Base-by-base conservation (phyloP, 768 basidiomycete species). In the Leucogyrophana mollusca region DNA sequence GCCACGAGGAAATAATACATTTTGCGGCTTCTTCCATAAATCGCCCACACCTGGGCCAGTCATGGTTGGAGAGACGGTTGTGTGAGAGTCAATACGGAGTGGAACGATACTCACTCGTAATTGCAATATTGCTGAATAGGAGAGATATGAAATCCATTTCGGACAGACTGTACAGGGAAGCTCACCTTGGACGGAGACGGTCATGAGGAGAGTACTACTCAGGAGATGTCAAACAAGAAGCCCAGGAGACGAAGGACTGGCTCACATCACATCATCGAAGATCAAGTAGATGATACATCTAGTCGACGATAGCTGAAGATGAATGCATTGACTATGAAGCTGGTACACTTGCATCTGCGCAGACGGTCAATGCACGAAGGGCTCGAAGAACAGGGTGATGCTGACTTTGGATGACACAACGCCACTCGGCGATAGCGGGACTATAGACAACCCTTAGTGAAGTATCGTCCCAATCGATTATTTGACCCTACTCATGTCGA, bases 21-120 rank as follows among this genome's bases (percentile, higher is more conserved):
- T 11, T 24, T 49, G 24, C 24, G 34, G 20, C 24, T 52, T 40
- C 51, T 33, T 7, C 34, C 38, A 37, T 49, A 49, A 13, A 49
- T 41, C 32, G 47, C 47, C 51, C 51, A 52, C 20, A 44, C 47
- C 51, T 52, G 14, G 34, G 43, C 43, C n/a, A 48, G 25, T 11
- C 18, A 2, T 22, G 9, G 40, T 35, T 23, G 16, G 16, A 7
- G 25, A n/a, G n/a, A n/a, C n/a, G 24, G 22, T 20, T n/a, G 17
- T 17, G n/a, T 9, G n/a, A n/a, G n/a, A n/a, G n/a, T n/a, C n/a
- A n/a, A n/a, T n/a, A n/a, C n/a, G n/a, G n/a, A n/a, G n/a, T n/a
- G n/a, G n/a, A n/a, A 33, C n/a, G n/a, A n/a, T n/a, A 34, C 42
- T 17, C 27, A n/a, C 51, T 44, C 47, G 41, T 22, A 49, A 38